Evolutionary conservation across 345 rosid species (phyloP).

Genomic region (Gossypium rotundifolium): DNA sequence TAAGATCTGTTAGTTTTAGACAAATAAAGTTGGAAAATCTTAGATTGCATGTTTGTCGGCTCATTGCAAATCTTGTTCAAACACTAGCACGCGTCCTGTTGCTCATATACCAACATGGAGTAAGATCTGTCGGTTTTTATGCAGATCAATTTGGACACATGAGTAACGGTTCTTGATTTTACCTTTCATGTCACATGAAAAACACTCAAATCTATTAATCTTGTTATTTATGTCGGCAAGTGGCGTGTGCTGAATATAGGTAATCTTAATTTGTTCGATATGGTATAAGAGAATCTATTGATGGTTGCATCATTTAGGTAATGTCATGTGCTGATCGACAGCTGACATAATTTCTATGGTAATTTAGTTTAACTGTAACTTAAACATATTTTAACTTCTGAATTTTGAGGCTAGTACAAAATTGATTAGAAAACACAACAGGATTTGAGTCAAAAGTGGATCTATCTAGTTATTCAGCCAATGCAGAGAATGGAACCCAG

Average conservation of each 20-base stretch:
- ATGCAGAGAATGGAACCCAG: not conserved
- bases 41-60: not conserved
- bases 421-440: not conserved
- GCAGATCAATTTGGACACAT: not conserved
- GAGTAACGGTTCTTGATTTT: not conserved
- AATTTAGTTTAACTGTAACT: not conserved
- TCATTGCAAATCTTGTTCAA: not conserved
- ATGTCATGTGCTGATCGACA: not conserved
- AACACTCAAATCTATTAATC: not conserved
- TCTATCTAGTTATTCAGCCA: not conserved
- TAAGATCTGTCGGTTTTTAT: not conserved
- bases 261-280: not conserved
- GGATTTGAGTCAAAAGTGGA: not conserved
- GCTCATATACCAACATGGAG: not conserved
- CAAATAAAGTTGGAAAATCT: not conserved
- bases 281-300: constrained; percentile 1
- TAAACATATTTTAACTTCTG: not conserved
- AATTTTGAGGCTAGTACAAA: not conserved
- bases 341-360: not conserved
- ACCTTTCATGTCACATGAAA: not conserved
- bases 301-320: not conserved
- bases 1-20: not conserved
- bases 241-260: not conserved
- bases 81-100: not conserved
- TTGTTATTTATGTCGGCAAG: not conserved